Conservation (phyloP, 108 stramenopile species). For the Halocafeteria seosinensis region DNA sequence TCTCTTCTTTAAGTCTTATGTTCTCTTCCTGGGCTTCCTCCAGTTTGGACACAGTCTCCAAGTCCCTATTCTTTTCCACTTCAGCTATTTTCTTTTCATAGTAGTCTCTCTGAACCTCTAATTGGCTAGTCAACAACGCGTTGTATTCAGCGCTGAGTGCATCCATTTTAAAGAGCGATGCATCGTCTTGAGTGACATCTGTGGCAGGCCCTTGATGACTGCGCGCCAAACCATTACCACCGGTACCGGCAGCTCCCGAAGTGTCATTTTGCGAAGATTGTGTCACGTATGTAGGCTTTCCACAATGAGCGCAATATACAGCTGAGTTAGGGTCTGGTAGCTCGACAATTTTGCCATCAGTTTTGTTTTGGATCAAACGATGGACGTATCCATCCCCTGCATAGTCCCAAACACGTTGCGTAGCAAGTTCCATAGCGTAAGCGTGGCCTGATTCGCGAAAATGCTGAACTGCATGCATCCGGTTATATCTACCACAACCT, state of each 20-base stretch:
- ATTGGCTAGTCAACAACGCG: slow-evolving; percentile 59
- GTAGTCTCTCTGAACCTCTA: slow-evolving; percentile 66
- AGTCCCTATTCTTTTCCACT: neutral
- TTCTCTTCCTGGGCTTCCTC: neutral
- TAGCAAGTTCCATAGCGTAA: slow-evolving; percentile 79
- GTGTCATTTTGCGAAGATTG: slow-evolving; percentile 2
- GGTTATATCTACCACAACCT: slow-evolving; percentile 82
- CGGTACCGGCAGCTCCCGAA: neutral
- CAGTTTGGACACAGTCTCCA: neutral
- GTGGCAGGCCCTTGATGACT: slow-evolving; percentile 42
- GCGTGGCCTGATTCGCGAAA: slow-evolving; percentile 70
- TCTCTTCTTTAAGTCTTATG: neutral
- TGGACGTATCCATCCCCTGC: slow-evolving; percentile 82
- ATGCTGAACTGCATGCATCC: slow-evolving; percentile 59
- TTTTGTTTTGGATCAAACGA: slow-evolving; percentile 61
- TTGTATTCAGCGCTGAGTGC: slow-evolving; percentile 65
- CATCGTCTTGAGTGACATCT: slow-evolving; percentile 58
- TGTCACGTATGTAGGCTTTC: too few relatives aligned
- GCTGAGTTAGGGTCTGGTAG: slow-evolving; percentile 50
- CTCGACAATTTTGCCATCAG: slow-evolving; percentile 79
- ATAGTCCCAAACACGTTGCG: slow-evolving; percentile 86
- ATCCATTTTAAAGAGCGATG: slow-evolving; percentile 67
- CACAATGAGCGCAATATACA: too few relatives aligned
- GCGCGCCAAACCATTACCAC: slow-evolving; percentile 29
- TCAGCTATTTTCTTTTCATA: slow-evolving; percentile 60